Conservation (phyloP, 768 basidiomycete genomes). For the Lentinula edodes region DNA sequence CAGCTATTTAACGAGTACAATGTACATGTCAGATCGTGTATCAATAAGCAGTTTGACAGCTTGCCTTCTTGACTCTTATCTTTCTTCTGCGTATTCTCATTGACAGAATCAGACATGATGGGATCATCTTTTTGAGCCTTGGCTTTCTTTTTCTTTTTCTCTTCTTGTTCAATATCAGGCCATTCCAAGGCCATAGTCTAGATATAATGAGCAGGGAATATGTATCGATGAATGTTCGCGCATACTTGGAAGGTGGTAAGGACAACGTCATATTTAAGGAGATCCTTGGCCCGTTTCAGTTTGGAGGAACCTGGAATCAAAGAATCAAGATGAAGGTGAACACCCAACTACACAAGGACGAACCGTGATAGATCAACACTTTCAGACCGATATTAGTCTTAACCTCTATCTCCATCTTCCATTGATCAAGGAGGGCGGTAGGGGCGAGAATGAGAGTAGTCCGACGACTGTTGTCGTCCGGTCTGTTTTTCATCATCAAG, state of each 20-base stretch:
- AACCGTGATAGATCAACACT: slow-evolving; percentile 62
- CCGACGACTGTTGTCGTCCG: slow-evolving; percentile 45
- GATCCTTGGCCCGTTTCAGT: slow-evolving; percentile 37
- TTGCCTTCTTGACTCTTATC: slow-evolving; percentile 28
- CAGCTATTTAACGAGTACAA: slow-evolving; percentile 20
- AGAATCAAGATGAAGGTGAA: slow-evolving; percentile 5
- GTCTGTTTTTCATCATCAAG: slow-evolving; percentile 47
- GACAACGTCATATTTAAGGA: slow-evolving; percentile 57
- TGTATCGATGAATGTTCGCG: neutral
- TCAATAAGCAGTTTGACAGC: neutral
- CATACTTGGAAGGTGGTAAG: slow-evolving; percentile 48
- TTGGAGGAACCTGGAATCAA: slow-evolving; percentile 35
- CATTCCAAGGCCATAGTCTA: slow-evolving; percentile 57
- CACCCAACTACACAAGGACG: neutral
- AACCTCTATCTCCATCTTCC: slow-evolving; percentile 55
- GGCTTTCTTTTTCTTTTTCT: slow-evolving; percentile 34
- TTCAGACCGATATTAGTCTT: slow-evolving; percentile 44
- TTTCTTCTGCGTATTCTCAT: slow-evolving; percentile 17
- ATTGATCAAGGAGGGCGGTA: slow-evolving; percentile 61
- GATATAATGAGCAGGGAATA: neutral
- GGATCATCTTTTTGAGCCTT: slow-evolving; percentile 25
- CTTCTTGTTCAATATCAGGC: slow-evolving; percentile 49
- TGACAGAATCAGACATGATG: slow-evolving; percentile 30
- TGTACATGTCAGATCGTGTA: too few relatives aligned
- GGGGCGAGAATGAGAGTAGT: slow-evolving; percentile 67